Evolutionary conservation across 176 grass and related monocot genomes (phyloP).

Genomic region (Typha latifolia): DNA sequence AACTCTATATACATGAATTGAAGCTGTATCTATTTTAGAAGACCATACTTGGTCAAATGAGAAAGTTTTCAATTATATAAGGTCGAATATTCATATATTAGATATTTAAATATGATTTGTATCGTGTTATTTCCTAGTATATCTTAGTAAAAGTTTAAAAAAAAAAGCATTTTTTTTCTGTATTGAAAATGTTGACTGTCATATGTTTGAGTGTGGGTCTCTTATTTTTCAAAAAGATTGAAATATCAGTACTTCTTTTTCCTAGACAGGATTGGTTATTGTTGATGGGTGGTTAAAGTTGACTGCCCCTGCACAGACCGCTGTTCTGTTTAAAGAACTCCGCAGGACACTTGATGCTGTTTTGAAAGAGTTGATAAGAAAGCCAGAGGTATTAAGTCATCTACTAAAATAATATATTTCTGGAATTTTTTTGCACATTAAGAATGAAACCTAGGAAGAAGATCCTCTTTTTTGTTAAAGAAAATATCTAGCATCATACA

Average conservation of each 20-base stretch:
- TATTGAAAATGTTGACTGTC: not conserved
- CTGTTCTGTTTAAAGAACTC: constrained; percentile 86
- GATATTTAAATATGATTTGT: no score
- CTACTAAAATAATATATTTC: no score
- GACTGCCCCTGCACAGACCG: constrained; percentile 78
- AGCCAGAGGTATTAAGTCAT: constrained; percentile 49
- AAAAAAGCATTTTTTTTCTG: not conserved
- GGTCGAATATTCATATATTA: no score
- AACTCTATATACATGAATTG: no score
- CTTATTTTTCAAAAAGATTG: constrained; percentile 13
- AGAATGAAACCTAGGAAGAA: no score
- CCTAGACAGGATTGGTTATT: constrained; percentile 59
- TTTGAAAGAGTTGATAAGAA: constrained; percentile 87
- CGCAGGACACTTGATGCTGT: constrained; percentile 70
- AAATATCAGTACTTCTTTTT: constrained; percentile 8
- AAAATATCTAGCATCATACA: no score
- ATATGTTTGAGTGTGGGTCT: not conserved
- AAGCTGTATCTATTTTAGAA: no score
- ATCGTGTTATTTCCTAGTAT: no score
- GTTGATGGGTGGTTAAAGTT: constrained; percentile 92
- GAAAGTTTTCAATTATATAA: no score
- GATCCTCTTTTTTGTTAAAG: no score
- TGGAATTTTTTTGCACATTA: no score
- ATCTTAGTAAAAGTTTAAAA: not conserved
- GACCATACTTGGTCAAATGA: no score